phyloP scores from a whole-genome alignment of 1,284 basidiomycete species.

The Naganishia sp. region DNA sequence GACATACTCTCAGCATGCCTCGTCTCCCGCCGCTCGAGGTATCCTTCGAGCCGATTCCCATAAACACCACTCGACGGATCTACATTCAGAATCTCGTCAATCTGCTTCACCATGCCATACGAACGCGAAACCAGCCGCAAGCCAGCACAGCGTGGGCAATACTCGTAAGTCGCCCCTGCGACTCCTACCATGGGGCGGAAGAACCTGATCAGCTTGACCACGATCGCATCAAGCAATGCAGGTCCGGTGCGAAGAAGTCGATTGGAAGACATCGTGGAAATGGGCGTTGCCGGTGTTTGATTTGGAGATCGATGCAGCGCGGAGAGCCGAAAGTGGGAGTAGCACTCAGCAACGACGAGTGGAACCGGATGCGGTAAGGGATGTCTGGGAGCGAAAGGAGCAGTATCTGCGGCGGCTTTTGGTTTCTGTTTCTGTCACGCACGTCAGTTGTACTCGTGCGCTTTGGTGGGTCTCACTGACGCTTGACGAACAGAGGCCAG shows the following conservation, averaged over 20 bases:
- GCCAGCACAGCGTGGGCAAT: slow-evolving; percentile 77
- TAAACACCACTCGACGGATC: slow-evolving; percentile 40
- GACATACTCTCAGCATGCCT: not conserved
- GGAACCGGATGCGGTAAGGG: slow-evolving; percentile 14
- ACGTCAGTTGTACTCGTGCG: slow-evolving; percentile 57
- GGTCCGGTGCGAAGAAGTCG: slow-evolving; percentile 74
- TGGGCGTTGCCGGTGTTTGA: slow-evolving; percentile 66
- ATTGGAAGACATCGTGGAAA: slow-evolving; percentile 74
- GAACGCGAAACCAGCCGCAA: slow-evolving; percentile 65
- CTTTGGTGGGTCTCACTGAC: not conserved
- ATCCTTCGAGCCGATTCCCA: slow-evolving; percentile 24
- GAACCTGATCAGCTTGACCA: not conserved
- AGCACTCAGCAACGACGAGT: slow-evolving; percentile 8
- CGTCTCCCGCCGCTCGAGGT: slow-evolving; percentile 19
- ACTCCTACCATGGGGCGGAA: not conserved
- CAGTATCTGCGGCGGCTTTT: slow-evolving; percentile 50
- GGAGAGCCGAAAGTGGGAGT: slow-evolving; percentile 1
- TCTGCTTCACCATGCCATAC: slow-evolving; percentile 67
- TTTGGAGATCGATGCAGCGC: slow-evolving; percentile 37
- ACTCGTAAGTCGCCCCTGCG: slow-evolving; percentile 55
- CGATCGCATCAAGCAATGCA: slow-evolving; percentile 30
- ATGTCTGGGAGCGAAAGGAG: slow-evolving; percentile 39
- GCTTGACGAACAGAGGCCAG: slow-evolving; percentile 62
- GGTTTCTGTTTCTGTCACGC: slow-evolving; percentile 66
- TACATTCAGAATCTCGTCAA: slow-evolving; percentile 51